A percentile compares a stretch with the other conserved stretches of the same genome.
Conservation (phyloP, 805 yeast genomes). For the Candida takata region DNA sequence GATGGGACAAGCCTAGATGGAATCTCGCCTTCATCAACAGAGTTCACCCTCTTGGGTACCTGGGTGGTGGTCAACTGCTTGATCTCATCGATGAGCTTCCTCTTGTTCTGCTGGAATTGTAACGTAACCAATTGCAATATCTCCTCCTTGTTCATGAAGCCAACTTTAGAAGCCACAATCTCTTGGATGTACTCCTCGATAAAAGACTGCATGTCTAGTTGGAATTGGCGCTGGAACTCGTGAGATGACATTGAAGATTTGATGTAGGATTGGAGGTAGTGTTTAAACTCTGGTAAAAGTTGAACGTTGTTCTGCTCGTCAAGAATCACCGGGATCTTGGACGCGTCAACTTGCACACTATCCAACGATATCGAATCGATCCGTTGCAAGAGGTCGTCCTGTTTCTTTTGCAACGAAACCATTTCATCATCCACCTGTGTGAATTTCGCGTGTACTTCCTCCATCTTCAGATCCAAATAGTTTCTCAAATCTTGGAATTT, state of each 20-base stretch:
- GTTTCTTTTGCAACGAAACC: constrained; percentile 1
- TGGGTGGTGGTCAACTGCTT: constrained; percentile 12
- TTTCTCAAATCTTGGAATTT: constrained; percentile 15
- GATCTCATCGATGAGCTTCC: constrained; percentile 16
- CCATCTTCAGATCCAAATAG: constrained; percentile 16
- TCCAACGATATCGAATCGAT: constrained; percentile 10
- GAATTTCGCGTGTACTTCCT: constrained; percentile 10
- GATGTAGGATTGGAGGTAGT: constrained; percentile 11
- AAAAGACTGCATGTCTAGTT: constrained; percentile 12
- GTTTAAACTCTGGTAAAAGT: constrained; percentile 20
- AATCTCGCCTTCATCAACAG: too few species aligned
- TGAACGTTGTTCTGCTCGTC: constrained; percentile 14
- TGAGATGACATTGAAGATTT: constrained; percentile 3
- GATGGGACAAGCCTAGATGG: constrained; percentile 6
- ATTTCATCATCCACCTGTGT: constrained; percentile 8
- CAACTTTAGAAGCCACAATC: constrained; percentile 12
- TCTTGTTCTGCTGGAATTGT: constrained; percentile 20
- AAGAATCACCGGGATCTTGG: constrained; percentile 15
- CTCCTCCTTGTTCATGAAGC: constrained; percentile 19
- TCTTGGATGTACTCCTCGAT: constrained; percentile 15
- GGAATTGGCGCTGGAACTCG: constrained; percentile 4
- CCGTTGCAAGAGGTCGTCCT: constrained; percentile 6
- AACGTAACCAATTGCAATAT: constrained; percentile 14
- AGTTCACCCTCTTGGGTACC: too few species aligned
- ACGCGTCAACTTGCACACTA: constrained; percentile 1